Evolutionary conservation across 371 early-diverging fungal species (phyloP).

Genomic region (Mycotypha africana): DNA sequence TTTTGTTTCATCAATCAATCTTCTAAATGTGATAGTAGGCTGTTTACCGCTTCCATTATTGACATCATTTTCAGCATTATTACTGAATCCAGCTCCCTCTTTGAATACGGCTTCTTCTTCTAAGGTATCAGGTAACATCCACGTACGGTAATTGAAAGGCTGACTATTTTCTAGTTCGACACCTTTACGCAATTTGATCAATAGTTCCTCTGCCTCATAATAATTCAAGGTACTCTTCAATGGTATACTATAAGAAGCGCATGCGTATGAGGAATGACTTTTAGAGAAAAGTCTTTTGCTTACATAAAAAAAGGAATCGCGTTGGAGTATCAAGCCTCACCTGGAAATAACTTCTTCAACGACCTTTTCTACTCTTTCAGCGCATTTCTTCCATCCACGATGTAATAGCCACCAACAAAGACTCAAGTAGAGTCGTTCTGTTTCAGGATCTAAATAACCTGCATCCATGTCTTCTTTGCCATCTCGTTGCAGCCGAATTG

Average conservation of each 20-base stretch:
- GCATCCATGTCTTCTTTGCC: constrained; percentile 32
- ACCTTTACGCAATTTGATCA: constrained; percentile 19
- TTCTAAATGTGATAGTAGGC: constrained; percentile 40
- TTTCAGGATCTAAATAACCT: constrained; percentile 44
- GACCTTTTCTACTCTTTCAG: constrained; percentile 57
- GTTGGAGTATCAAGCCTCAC: too few relatives aligned
- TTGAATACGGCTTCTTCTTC: constrained; percentile 59
- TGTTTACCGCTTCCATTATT: constrained; percentile 3
- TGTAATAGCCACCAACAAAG: constrained; percentile 91
- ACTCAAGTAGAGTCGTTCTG: constrained; percentile 80
- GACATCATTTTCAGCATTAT: too few relatives aligned
- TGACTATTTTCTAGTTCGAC: constrained; percentile 34
- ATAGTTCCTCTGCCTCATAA: constrained; percentile 21
- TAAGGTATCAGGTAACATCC: constrained; percentile 67
- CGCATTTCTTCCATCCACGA: constrained; percentile 78
- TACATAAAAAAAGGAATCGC: too few relatives aligned
- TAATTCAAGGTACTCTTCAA: constrained; percentile 28
- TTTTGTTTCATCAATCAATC: constrained; percentile 73
- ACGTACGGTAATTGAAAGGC: constrained; percentile 42
- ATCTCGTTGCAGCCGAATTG: constrained; percentile 42
- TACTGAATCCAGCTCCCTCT: constrained; percentile 53
- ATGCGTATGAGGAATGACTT: too few relatives aligned
- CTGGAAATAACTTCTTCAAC: constrained; percentile 62
- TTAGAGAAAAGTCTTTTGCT: too few relatives aligned
- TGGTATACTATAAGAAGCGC: constrained; percentile 29